Percentiles rank a stretch among this genome's conserved stretches.
These are phyloP conservation scores for Clitoria ternatea DNA, from an alignment of 306 rosid genomes.

Conservation along the genomic window DNA sequence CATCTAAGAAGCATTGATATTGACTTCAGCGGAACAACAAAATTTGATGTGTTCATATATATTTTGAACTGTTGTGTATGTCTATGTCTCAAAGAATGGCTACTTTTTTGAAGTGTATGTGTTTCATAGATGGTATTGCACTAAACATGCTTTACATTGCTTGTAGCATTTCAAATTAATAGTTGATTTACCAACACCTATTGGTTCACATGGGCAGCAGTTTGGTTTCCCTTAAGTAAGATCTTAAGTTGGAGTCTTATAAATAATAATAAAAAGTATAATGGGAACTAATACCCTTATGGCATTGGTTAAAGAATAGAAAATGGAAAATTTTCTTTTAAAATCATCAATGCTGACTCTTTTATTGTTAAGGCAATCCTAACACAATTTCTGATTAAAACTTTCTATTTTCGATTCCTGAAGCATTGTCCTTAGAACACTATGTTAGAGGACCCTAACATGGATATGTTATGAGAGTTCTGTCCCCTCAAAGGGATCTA, in stretches of 20 bases:
- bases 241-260: neutral
- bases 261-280: neutral
- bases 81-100: neutral
- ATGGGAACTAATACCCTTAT: no score
- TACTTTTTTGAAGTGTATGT: neutral
- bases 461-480: no score
- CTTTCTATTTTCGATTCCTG: no score
- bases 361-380: no score
- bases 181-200: neutral
- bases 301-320: no score
- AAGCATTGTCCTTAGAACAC: no score
- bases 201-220: neutral
- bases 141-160: neutral
- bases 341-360: no score
- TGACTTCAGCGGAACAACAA: neutral
- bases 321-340: no score
- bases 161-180: neutral
- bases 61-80: neutral
- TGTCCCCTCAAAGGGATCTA: no score
- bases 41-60: neutral
- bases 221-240: neutral
- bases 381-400: no score
- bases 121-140: neutral
- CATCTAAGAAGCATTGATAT: neutral
- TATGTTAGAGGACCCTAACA: no score